These are phyloP conservation scores for Plectosphaerella sp. DNA, from an alignment of 2,329 filamentous ascomycete species.

Conservation along the genomic window DNA sequence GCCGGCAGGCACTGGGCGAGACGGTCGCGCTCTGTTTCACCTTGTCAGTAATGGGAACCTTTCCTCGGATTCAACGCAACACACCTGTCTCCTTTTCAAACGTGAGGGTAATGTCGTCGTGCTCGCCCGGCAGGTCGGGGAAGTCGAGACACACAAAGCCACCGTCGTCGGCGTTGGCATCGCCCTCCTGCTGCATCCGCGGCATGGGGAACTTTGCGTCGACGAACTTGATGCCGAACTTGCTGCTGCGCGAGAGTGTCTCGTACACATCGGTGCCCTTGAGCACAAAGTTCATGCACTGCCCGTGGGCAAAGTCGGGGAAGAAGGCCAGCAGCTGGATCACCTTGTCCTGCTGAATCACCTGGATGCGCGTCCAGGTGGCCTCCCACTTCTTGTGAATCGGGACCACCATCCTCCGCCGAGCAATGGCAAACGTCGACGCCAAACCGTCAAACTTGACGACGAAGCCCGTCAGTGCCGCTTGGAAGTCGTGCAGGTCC, in stretches of 20 bases:
- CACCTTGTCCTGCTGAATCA: conserved; percentile 71
- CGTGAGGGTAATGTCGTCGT: conserved; percentile 82
- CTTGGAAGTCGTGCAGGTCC: conserved; percentile 75
- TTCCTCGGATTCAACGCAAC: conserved; percentile 24
- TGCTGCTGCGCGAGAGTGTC: conserved; percentile 57
- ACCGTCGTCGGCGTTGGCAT: conserved; percentile 52
- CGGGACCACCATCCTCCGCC: conserved; percentile 82
- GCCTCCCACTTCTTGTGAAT: conserved; percentile 96
- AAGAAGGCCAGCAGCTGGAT: conserved; percentile 83
- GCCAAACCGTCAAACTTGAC: conserved; percentile 73
- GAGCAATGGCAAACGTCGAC: conserved; percentile 72
- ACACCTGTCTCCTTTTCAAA: conserved; percentile 77
- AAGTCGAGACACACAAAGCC: conserved; percentile 82
- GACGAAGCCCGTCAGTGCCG: conserved; percentile 72
- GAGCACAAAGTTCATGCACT: conserved; percentile 84
- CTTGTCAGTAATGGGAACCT: neutral
- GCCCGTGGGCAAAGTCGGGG: conserved; percentile 79
- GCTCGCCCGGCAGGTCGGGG: conserved; percentile 84
- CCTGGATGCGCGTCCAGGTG: conserved; percentile 71
- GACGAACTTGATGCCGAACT: conserved; percentile 71
- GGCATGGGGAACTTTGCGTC: conserved; percentile 90
- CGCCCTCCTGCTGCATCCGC: conserved; percentile 48
- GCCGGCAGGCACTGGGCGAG: conserved; percentile 50
- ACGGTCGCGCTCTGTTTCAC: conserved; percentile 46
- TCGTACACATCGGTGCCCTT: conserved; percentile 84